Evolutionary conservation across 2,329 filamentous ascomycete species (phyloP).

Genomic region (Exserohilum turcica): DNA sequence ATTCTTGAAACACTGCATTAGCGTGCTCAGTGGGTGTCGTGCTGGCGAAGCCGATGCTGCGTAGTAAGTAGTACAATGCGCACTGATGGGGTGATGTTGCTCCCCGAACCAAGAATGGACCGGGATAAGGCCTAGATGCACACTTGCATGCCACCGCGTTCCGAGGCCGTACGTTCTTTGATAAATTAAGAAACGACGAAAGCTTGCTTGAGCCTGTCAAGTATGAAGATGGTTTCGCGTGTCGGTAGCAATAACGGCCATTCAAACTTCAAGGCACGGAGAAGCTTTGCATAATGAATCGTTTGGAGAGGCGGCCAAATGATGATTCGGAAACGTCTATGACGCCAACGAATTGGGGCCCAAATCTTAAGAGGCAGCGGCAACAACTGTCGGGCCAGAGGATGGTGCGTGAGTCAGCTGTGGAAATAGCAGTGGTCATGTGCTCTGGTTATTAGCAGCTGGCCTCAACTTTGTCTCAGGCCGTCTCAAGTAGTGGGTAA

Average conservation of each 20-base stretch:
- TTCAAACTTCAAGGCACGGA: slow-evolving; percentile 2
- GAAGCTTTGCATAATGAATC: slow-evolving; percentile 3
- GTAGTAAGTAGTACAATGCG: neutral
- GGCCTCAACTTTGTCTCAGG: neutral
- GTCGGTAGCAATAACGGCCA: neutral
- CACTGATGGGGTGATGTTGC: neutral
- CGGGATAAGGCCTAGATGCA: neutral
- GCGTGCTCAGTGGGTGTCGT: neutral
- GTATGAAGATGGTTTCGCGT: neutral
- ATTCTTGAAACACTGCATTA: neutral
- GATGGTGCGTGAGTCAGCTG: neutral
- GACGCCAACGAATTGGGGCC: slow-evolving; percentile 28
- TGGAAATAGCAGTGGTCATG: slow-evolving; percentile 5
- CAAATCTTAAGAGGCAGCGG: slow-evolving; percentile 27
- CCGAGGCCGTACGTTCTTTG: neutral
- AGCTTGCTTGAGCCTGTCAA: neutral
- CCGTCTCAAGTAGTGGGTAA: neutral
- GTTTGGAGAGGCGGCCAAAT: slow-evolving; percentile 11
- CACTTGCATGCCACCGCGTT: neutral
- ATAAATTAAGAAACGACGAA: too few species aligned
- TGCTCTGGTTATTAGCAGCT: slow-evolving; percentile 1
- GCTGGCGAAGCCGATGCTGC: neutral
- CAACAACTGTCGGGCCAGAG: slow-evolving; percentile 13
- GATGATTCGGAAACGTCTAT: slow-evolving; percentile 32
- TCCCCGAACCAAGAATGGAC: neutral